Evolutionary conservation across 2,329 filamentous ascomycete species (phyloP), one percentile per base, ranked within the genome.

Genomic region (Coniochaeta sp.): DNA sequence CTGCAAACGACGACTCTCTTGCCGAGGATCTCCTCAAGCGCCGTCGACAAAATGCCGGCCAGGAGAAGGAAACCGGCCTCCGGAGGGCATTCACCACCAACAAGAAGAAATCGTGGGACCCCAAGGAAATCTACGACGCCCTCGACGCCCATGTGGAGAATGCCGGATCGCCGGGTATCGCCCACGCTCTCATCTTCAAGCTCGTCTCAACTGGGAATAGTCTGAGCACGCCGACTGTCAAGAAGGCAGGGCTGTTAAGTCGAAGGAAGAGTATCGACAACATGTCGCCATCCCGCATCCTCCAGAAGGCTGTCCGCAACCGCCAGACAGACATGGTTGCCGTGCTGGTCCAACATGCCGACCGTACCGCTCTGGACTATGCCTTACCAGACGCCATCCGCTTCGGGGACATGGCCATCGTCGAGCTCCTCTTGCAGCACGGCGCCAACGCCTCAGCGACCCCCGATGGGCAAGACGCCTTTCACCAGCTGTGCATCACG

Each of bases 1-100:
- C 70, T 1, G 60, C 75, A 1, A 68, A 70, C 51, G 79, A 82
- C 56, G 76, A 82, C 48, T 62, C 69, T 24, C 63, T 68, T 3
- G 79, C 78, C n/a, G 79, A 83, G 50, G 74, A 77, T 30, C 67
- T 82, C 27, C 67, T 83, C 50, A 75, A 76, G 57, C 71, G 71
- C 22, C 72, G 73, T 35, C 67, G 72, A 12, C 49, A 63, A 28
- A 55, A 55, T 30, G 65, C 65, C 14, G 57, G 61, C 13, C 65
- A 67, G 33, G 57, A 63, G 3, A 53, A 51, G n/a, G 58, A 63
- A 30, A 58, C 58, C 10, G 59, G 61, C 13, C 57, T 70, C 18
- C 66, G 64, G 38, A 69, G 71, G 8, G 71, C 72, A 10, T 76
- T 76, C 54, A 71, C 67, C 1, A 73, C 70, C 54, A 75, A 71